phyloP scores from a whole-genome alignment of 2,329 filamentous ascomycete species.

The Beauveria varroae region DNA sequence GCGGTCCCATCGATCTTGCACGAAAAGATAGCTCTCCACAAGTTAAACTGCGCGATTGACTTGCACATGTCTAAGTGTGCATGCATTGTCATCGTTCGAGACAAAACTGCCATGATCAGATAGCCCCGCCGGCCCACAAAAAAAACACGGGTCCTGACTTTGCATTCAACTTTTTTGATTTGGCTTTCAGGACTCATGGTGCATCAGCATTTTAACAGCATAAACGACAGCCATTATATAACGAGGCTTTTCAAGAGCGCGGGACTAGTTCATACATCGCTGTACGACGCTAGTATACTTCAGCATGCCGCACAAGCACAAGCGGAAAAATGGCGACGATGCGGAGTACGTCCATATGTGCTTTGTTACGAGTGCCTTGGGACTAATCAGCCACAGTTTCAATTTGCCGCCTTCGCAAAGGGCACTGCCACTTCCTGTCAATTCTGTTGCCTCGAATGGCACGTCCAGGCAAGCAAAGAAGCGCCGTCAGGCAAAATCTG shows the following conservation, averaged over 20 bases:
- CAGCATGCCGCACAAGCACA: constrained; percentile 82
- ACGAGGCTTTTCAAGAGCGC: not conserved
- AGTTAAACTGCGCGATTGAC: not conserved
- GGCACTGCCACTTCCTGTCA: constrained; percentile 44
- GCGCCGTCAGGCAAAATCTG: constrained; percentile 37
- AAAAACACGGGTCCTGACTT: not conserved
- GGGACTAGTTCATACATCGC: not conserved
- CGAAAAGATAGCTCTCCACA: not conserved
- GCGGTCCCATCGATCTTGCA: not conserved
- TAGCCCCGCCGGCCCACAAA: not conserved
- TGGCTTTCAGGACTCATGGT: not conserved
- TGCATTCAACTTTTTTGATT: not conserved
- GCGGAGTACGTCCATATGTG: constrained; percentile 37
- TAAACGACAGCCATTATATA: not conserved
- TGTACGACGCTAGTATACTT: not conserved
- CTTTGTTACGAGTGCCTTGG: not conserved
- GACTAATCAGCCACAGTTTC: constrained; percentile 28
- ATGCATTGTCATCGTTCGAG: not conserved
- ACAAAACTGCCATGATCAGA: not conserved
- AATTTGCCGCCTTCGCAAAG: constrained; percentile 42
- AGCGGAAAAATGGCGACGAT: constrained; percentile 51
- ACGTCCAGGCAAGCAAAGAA: constrained; percentile 29
- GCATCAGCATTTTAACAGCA: not conserved
- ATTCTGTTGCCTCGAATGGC: constrained; percentile 36
- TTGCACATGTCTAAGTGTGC: not conserved